Conservation (phyloP, 139 green algal species). For the Edaphochlamys debaryana region DNA sequence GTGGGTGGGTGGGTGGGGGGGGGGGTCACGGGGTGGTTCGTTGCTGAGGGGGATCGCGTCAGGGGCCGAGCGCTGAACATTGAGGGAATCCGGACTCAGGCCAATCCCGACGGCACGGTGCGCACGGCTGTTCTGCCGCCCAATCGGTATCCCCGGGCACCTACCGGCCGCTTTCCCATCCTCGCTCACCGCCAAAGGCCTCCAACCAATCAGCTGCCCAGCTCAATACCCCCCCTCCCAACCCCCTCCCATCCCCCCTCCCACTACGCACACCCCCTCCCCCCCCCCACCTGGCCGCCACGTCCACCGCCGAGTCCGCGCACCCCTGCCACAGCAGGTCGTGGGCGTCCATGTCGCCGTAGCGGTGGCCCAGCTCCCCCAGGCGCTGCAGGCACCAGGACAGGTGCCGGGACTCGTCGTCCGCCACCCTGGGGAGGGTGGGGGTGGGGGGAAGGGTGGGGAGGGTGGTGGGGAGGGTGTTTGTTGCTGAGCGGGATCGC, state of each 20-base stretch:
- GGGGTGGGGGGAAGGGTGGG: background rate
- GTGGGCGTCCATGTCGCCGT: slow-evolving; percentile 82
- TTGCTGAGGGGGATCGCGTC: too few relatives aligned
- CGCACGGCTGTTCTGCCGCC: too few relatives aligned
- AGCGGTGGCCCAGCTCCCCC: slow-evolving; percentile 72
- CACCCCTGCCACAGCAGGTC: slow-evolving; percentile 85
- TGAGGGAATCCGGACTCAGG: too few relatives aligned
- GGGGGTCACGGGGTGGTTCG: too few relatives aligned
- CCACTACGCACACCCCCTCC: background rate
- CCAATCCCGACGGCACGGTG: too few relatives aligned
- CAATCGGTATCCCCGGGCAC: too few relatives aligned
- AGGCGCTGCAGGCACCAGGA: slow-evolving; percentile 80
- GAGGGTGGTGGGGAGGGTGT: background rate
- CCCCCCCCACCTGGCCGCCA: slow-evolving; percentile 50
- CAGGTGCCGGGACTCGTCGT: slow-evolving; percentile 87
- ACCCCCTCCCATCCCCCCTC: background rate
- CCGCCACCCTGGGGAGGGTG: slow-evolving; percentile 64
- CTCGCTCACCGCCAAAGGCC: too few relatives aligned
- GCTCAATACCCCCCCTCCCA: background rate
- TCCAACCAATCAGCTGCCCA: too few relatives aligned
- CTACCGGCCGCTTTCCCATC: too few relatives aligned
- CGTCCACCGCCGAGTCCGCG: slow-evolving; percentile 48
- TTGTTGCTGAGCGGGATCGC: too few relatives aligned
- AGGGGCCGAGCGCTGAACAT: too few relatives aligned
- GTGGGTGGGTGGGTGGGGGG: background rate